Evolutionary conservation across 768 basidiomycete species (phyloP), one percentile per base, ranked within the genome.

Genomic region (Auricularia sp.): DNA sequence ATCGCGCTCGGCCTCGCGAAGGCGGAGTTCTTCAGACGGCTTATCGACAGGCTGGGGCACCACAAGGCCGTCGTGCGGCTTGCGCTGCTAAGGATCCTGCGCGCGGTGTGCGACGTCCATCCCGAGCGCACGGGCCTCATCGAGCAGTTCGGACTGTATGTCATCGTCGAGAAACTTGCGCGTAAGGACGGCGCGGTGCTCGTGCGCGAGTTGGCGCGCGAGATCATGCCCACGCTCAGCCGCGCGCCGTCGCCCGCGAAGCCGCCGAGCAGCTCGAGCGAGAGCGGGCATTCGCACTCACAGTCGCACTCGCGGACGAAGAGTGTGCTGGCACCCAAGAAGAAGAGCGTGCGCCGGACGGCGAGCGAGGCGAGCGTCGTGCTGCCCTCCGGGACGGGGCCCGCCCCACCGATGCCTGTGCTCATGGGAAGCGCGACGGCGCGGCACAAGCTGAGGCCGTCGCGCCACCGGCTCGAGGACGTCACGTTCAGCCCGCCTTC

Each of bases 21-120:
- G 66, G 77, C 92, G 3, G 80, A 86, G 33, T 93, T 99, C 77
- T 91, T 96, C 82, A 85, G 85, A 67, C 87, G 93, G 11, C 83
- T 97, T 66, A 83, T 93, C 66, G 94, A 97, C 66, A 81, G 91
- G 34, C 81, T 98, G 3, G 81, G 76, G 69, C 70, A 78, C 71
- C 78, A 86, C 79, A 93, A 91, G 69, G 90, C 97, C 1, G 88
- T 96, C 63, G 90, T 97, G 12, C 87, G 93, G 59, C 84, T 98
- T 44, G 96, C 93, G 73, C 79, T 99, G 36, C 80, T 99, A 64
- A 85, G 91, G 59, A 85, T 98, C 65, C 79, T 96, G 54, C 84
- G 87, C 65, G 82, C 88, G 0, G 87, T 95, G 2, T 95, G 91
- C 74, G 96, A 99, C 67, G 86, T 87, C 7, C 91, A 95, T 68